Conservation (phyloP, 495 filamentous ascomycete species). For the Trichoderma orchidacearum region DNA sequence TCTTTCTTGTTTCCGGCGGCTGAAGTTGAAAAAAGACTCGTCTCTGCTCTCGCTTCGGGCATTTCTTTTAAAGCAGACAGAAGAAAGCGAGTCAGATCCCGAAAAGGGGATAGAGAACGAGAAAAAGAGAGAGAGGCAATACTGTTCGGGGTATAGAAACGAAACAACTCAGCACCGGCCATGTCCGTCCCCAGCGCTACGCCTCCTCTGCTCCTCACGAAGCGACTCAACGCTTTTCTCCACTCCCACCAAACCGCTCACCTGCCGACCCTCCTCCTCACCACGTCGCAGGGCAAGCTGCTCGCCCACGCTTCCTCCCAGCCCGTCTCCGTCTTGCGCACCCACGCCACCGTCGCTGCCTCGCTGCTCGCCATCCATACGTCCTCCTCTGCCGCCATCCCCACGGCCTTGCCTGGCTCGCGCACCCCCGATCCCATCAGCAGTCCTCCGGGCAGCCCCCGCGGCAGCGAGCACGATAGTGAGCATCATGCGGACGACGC, state of each 20-base stretch:
- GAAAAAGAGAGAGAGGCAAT: not conserved
- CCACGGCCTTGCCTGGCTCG: conserved; percentile 5
- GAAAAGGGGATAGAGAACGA: not conserved
- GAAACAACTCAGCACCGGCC: too few relatives aligned
- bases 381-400: conserved; percentile 5
- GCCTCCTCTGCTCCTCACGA: conserved; percentile 32
- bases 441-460: not conserved
- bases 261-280: conserved; percentile 26
- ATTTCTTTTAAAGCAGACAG: too few relatives aligned
- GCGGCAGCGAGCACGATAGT: conserved; percentile 3
- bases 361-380: conserved; percentile 29
- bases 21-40: too few relatives aligned
- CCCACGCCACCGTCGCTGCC: conserved; percentile 34
- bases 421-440: conserved; percentile 3
- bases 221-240: conserved; percentile 34
- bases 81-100: too few relatives aligned
- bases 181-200: conserved; percentile 11
- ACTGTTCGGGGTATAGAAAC: too few relatives aligned
- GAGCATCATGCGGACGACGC: not conserved
- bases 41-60: too few relatives aligned
- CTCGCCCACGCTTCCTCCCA: conserved; percentile 31
- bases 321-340: conserved; percentile 25
- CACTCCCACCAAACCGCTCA: conserved; percentile 27
- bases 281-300: conserved; percentile 31
- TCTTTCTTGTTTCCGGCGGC: not conserved